A percentile compares a stretch with the other conserved stretches of the same genome.
Conservation (phyloP, 2,329 filamentous ascomycete genomes). For the Chaetomium sp. region DNA sequence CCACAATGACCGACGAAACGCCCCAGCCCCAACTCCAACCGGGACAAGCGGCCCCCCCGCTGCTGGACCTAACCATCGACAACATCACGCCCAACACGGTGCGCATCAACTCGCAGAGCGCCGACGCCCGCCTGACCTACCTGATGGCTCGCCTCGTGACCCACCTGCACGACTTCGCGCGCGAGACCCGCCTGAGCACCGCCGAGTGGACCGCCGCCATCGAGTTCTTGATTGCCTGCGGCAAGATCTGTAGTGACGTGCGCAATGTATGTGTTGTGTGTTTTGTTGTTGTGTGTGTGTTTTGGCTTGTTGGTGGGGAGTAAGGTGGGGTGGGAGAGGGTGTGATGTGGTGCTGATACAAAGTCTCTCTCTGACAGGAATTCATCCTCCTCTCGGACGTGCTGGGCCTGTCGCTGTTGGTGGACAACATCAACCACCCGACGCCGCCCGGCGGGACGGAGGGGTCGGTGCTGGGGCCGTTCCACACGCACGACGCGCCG, state of each 20-base stretch:
- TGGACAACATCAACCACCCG: conserved; percentile 82
- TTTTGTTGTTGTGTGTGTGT: not conserved
- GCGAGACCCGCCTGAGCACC: conserved; percentile 74
- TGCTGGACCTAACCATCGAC: conserved; percentile 68
- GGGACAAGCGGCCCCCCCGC: conserved; percentile 27
- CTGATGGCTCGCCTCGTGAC: conserved; percentile 72
- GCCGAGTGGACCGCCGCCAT: conserved; percentile 78
- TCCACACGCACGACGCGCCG: conserved; percentile 78
- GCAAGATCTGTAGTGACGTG: conserved; percentile 73
- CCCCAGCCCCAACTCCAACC: not conserved
- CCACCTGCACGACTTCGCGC: conserved; percentile 80
- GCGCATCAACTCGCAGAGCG: conserved; percentile 71
- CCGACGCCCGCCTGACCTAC: conserved; percentile 67
- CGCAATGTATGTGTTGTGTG: conserved; percentile 58
- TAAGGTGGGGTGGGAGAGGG: not conserved
- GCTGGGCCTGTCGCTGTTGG: conserved; percentile 75
- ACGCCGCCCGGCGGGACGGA: conserved; percentile 72
- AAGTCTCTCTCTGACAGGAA: too few species aligned
- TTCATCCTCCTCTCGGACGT: conserved; percentile 83
- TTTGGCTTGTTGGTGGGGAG: not conserved
- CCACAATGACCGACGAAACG: not conserved
- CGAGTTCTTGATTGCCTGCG: conserved; percentile 70
- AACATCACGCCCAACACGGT: conserved; percentile 79
- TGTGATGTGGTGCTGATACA: not conserved
- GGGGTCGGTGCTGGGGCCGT: conserved; percentile 78